Evolutionary conservation across 169 alveolate genomes (phyloP).

Genomic region (Plasmodium vinckei): DNA sequence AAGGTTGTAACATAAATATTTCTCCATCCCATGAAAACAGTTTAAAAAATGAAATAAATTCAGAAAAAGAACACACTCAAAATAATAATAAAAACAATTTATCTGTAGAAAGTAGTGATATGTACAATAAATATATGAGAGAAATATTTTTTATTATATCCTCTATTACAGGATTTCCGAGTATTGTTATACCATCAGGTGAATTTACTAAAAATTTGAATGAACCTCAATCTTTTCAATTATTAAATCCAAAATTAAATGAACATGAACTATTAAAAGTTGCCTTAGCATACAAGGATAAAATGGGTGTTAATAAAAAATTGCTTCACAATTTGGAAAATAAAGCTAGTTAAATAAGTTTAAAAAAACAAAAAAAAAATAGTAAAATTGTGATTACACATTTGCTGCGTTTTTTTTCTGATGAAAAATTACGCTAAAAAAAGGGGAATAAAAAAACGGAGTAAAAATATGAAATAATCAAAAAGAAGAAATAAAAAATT

Average conservation of each 20-base stretch:
- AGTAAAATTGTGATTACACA: not conserved
- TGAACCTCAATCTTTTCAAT: conserved; percentile 52
- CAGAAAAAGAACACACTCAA: not conserved
- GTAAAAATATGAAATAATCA: no score
- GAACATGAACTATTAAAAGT: conserved; percentile 32
- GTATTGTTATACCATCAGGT: conserved; percentile 64
- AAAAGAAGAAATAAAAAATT: no score
- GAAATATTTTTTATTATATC: conserved; percentile 48
- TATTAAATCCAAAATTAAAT: conserved; percentile 14
- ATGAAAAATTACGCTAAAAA: not conserved
- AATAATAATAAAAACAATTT: not conserved
- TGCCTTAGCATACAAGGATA: conserved; percentile 63
- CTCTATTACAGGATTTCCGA: conserved; percentile 49
- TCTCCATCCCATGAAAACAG: not conserved
- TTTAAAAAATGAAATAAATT: not conserved
- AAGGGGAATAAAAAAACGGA: not conserved
- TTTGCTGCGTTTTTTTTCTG: no score
- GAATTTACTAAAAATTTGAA: conserved; percentile 33
- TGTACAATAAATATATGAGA: conserved; percentile 57
- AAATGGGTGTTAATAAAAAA: conserved; percentile 26
- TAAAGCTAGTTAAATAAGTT: not conserved
- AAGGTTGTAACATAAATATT: not conserved
- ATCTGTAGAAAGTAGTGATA: no score
- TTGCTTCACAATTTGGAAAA: conserved; percentile 18
- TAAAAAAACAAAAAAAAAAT: not conserved